phyloP scores from a whole-genome alignment of 192 early-diverging fungal genomes.

The Funneliformis geosporum region DNA sequence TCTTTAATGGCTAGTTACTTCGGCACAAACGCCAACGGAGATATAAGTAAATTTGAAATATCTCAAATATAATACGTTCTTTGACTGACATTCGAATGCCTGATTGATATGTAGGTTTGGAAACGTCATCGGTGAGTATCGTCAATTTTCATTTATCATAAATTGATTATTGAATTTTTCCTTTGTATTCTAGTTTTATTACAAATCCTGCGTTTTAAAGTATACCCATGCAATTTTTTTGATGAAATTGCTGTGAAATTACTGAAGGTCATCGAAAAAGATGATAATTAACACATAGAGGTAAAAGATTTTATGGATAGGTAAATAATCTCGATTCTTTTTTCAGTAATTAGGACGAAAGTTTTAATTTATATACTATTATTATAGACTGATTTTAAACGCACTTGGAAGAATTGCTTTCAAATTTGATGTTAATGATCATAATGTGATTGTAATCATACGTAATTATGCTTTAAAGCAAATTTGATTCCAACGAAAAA shows the following conservation, averaged over 20 bases:
- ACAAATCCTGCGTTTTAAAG: neutral
- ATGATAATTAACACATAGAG: neutral
- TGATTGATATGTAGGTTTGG: neutral
- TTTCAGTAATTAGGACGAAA: too few relatives aligned
- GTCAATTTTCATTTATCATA: neutral
- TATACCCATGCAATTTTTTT: neutral
- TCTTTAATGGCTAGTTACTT: neutral
- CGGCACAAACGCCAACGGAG: neutral
- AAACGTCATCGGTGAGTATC: neutral
- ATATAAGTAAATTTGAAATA: neutral
- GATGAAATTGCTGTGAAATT: neutral
- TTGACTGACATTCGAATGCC: too few relatives aligned
- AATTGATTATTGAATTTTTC: neutral
- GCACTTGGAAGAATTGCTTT: slow-evolving; percentile 7
- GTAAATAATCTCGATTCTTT: too few relatives aligned
- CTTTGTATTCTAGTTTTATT: neutral
- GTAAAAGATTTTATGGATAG: neutral
- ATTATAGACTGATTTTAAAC: neutral
- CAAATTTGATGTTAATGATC: slow-evolving; percentile 5
- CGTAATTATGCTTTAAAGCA: too few relatives aligned
- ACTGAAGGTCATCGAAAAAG: neutral
- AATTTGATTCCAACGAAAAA: too few relatives aligned
- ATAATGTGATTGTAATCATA: too few relatives aligned
- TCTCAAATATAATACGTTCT: too few relatives aligned
- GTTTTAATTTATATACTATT: too few relatives aligned